phyloP scores from a whole-genome alignment of 495 filamentous ascomycete genomes.

The Hapsidospora chrysogenum region DNA sequence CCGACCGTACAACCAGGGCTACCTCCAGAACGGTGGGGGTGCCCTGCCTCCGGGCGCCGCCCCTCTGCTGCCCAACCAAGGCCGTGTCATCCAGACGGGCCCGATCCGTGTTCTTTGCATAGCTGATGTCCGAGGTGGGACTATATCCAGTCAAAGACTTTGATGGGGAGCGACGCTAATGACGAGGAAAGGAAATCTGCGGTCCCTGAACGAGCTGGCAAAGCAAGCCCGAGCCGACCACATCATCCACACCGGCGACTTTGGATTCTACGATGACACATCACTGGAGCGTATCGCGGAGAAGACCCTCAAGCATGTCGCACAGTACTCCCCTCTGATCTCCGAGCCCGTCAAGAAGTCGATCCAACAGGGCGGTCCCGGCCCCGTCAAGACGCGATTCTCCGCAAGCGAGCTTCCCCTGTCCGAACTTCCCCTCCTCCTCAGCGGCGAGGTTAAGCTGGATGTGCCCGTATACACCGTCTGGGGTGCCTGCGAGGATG shows the following conservation, averaged over 20 bases:
- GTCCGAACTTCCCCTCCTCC: constrained; percentile 84
- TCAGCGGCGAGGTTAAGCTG: constrained; percentile 72
- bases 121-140: constrained; percentile 89
- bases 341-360: constrained; percentile 72
- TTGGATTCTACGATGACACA: constrained; percentile 95
- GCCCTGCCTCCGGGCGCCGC: constrained; percentile 32
- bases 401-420: constrained; percentile 66
- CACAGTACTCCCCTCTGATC: constrained; percentile 93
- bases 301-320: constrained; percentile 96
- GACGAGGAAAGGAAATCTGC: constrained; percentile 60
- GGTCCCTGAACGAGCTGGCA: constrained; percentile 90
- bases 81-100: constrained; percentile 65
- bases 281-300: constrained; percentile 96
- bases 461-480: constrained; percentile 97
- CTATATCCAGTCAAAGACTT: background rate
- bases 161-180: constrained; percentile 4
- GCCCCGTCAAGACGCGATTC: constrained; percentile 72
- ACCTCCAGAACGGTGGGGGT: constrained; percentile 36
- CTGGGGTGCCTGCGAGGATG: constrained; percentile 98
- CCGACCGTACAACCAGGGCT: constrained; percentile 27
- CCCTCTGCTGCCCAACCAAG: constrained; percentile 39
- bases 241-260: constrained; percentile 97
- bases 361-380: constrained; percentile 40
- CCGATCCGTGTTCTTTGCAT: constrained; percentile 81
- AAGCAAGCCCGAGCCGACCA: constrained; percentile 85